Base-by-base conservation (phyloP, 495 filamentous ascomycete species). In the Zalerion maritima region DNA sequence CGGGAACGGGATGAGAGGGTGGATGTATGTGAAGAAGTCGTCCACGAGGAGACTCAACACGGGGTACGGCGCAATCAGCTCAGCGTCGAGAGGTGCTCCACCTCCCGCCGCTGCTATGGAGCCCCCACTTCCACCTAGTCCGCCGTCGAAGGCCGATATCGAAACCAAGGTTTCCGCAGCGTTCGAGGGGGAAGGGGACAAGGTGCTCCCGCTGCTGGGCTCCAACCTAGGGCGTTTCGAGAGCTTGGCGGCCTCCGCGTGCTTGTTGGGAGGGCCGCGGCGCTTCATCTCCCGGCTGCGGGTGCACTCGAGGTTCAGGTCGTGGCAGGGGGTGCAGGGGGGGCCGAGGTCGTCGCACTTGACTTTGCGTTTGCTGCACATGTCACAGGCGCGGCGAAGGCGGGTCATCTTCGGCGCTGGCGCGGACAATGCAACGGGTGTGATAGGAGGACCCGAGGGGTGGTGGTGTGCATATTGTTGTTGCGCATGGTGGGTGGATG, bases 1-100 rank as follows among this genome's bases (percentile, higher is more conserved):
- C 0, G 84, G 84, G 27, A 93, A 69, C 0, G 84, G 84, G 18
- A 73, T 64, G n/a, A 93, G 58, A 1, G 84, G 84, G 44, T 93
- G 79, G 31, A 91, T 83, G 46, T 84, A 87, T 5, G 73, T 84
- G 45, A 91, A 91, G 54, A 81, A 91, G 54, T 93, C 84, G 46
- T 87, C 79, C 8, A 93, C 59, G 4, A 91, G 61, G 2, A 72
- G 55, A 24, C 72, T 58, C 24, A 91, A 52, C 0, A 77, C 68
- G 18, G 67, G 51, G 40, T 73, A 47, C 0, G 80, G 69, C 34
- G 80, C 83, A 25, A 93, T 91, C 0, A 71, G 58, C 48, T 93
- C 84, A 22, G 74, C 75, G 37, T 57, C 60, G 15, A 63, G 51
- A n/a, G 49, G 54, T 2, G 48, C 44, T 0, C 52, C 44, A 6